Evolutionary conservation across 2,329 filamentous ascomycete species (phyloP).

Genomic region (Teratosphaeria destructans): DNA sequence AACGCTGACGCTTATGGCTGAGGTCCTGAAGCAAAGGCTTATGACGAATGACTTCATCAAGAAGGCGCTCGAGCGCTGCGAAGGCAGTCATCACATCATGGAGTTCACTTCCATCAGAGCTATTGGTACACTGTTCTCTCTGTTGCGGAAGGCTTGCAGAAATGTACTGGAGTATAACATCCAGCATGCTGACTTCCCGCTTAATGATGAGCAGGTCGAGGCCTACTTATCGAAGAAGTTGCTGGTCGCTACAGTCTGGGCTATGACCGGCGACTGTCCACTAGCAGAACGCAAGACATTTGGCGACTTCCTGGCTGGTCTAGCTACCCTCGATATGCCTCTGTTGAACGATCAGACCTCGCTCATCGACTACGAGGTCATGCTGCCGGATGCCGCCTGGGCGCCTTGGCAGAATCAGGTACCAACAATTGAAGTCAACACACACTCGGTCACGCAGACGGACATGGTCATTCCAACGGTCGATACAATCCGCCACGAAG

Average conservation of each 20-base stretch:
- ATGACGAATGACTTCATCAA: constrained; percentile 71
- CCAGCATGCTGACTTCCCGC: constrained; percentile 85
- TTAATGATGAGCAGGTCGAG: constrained; percentile 84
- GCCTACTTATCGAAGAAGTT: constrained; percentile 88
- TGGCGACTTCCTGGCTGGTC: constrained; percentile 69
- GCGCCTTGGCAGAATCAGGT: constrained; percentile 89
- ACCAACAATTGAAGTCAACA: constrained; percentile 90
- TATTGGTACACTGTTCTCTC: constrained; percentile 84
- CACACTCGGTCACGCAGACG: constrained; percentile 93
- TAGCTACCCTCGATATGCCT: constrained; percentile 80
- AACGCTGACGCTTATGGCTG: constrained; percentile 69
- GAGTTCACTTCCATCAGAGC: constrained; percentile 88
- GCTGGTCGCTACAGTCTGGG: constrained; percentile 86
- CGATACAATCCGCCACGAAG: constrained; percentile 94
- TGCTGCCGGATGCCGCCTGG: constrained; percentile 81
- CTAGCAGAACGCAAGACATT: constrained; percentile 78
- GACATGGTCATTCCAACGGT: constrained; percentile 97
- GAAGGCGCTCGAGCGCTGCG: constrained; percentile 64
- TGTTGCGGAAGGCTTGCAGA: constrained; percentile 87
- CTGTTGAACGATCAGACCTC: constrained; percentile 63
- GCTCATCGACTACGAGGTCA: constrained; percentile 91
- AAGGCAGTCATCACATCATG: constrained; percentile 89
- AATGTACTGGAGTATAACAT: constrained; percentile 93
- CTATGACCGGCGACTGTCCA: constrained; percentile 88
- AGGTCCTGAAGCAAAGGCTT: constrained; percentile 65